A percentile compares a stretch with the other conserved stretches of the same genome.
Conservation (phyloP, 139 green algal genomes). For the Raphidocelis subcapitata region DNA sequence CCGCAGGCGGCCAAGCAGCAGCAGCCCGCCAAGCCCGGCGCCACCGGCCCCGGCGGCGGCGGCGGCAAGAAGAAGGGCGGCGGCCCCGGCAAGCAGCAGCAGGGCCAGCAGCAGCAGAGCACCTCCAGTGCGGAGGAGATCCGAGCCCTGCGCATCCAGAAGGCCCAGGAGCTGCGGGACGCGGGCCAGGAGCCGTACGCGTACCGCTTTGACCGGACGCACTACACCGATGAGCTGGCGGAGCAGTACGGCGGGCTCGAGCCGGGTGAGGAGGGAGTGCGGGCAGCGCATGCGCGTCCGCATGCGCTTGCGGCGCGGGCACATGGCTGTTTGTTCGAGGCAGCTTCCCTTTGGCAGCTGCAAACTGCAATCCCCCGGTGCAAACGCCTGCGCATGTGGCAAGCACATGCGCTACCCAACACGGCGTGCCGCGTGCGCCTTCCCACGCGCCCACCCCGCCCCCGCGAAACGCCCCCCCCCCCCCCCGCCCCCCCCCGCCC, state of each 20-base stretch:
- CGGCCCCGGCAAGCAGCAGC: constrained; percentile 20
- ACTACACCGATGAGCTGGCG: constrained; percentile 82
- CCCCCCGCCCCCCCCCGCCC: no score
- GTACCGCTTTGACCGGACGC: constrained; percentile 87
- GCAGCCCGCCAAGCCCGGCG: background rate
- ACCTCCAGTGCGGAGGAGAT: constrained; percentile 69
- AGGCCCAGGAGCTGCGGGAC: constrained; percentile 69
- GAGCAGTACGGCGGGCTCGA: constrained; percentile 57
- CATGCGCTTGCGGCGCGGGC: background rate
- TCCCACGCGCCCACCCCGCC: no score
- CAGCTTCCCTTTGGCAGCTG: background rate
- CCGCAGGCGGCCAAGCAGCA: constrained; percentile 9
- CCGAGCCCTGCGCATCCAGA: constrained; percentile 62
- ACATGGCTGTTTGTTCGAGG: background rate
- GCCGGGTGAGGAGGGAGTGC: constrained; percentile 52
- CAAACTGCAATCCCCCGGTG: background rate
- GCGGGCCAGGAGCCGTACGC: constrained; percentile 86
- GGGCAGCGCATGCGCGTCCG: background rate
- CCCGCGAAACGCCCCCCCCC: no score
- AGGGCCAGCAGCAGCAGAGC: constrained; percentile 26
- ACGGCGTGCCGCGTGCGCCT: no score
- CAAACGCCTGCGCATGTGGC: background rate
- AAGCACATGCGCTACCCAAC: background rate
- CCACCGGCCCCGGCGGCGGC: background rate
- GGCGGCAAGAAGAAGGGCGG: constrained; percentile 8